Evolutionary conservation across 176 grass and related monocot genomes (phyloP), one percentile per base, ranked within the genome.

Genomic region (Miscanthus lutarioriparius): DNA sequence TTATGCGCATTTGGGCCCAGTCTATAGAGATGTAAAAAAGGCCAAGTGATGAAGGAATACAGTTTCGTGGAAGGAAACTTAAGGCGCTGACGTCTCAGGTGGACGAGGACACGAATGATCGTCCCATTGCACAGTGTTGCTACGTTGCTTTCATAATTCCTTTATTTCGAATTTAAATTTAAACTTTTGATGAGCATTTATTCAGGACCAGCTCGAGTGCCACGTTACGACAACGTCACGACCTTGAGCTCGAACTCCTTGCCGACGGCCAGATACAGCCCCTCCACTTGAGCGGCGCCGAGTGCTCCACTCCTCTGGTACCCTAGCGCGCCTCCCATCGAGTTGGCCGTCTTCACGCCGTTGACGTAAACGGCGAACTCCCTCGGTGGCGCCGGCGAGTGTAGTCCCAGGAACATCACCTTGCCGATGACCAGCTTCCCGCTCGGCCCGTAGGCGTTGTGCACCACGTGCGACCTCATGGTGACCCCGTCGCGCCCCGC

Each of bases 191-290:
- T 69, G 45, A 3, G 25, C 0, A 15, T 45, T 76, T 87, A 82
- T 82, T 76, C 26, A 33, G 8, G 47, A 13, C 13, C 37, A 68
- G 25, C 63, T 61, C 3, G 15, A 45, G 14, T 43, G 4, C 13
- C 65, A 23, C 1, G 28, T 27, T 72, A 36, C 13, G 62, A 80
- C 64, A 51, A 80, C 74, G 90, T 77, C 40, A 45, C 61, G 39
- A 97, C 13, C 59, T 91, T 89, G 30, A 97, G 70, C 82, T 92
- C 86, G 76, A 94, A 94, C 67, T 89, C 90, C 70, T 91, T 36
- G 2, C 84, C 79, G 75, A 94, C 69, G 20, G 78, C 20, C 78
- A 91, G 92, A 40, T 84, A 78, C n/a, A 97, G 65, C 32, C 90
- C 95, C 26, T 13, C 20, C 20, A 94, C 53, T 4, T 88, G 86